These are phyloP conservation scores for Ambrosiella xylebori DNA, from an alignment of 2,329 filamentous ascomycete genomes.

Conservation along the genomic window DNA sequence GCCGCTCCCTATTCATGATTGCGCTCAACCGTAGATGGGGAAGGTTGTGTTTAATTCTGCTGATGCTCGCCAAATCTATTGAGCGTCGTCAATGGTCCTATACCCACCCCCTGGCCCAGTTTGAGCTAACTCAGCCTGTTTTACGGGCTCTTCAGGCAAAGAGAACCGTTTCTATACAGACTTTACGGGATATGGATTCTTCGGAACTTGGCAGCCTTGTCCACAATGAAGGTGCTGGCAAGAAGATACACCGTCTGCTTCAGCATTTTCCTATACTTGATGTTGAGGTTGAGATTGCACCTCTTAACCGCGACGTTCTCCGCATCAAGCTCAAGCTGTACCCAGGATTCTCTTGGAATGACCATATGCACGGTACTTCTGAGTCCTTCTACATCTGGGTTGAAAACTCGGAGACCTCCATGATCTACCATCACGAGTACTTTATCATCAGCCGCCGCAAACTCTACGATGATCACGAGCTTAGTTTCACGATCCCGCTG, in stretches of 20 bases:
- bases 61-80: constrained; percentile 90
- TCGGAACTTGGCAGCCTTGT: constrained; percentile 81
- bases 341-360: constrained; percentile 89
- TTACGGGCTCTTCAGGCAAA: constrained; percentile 75
- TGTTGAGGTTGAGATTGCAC: constrained; percentile 86
- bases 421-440: constrained; percentile 95
- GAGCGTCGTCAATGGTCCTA: constrained; percentile 93
- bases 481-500: constrained; percentile 93
- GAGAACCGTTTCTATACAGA: constrained; percentile 57
- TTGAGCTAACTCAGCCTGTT: constrained; percentile 72
- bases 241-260: constrained; percentile 61
- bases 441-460: constrained; percentile 86
- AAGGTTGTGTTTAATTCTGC: constrained; percentile 76
- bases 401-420: constrained; percentile 90
- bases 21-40: constrained; percentile 91
- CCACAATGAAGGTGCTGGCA: constrained; percentile 77
- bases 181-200: constrained; percentile 80
- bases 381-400: constrained; percentile 99
- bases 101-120: constrained; percentile 87
- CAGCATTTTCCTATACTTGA: constrained; percentile 84
- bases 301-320: constrained; percentile 83
- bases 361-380: constrained; percentile 78
- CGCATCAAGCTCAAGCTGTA: constrained; percentile 75
- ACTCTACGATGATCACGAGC: constrained; percentile 86
- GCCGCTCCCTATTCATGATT: constrained; percentile 90